Base-by-base conservation (phyloP, 2,329 filamentous ascomycete genomes). In the Colletotrichum paranaense region DNA sequence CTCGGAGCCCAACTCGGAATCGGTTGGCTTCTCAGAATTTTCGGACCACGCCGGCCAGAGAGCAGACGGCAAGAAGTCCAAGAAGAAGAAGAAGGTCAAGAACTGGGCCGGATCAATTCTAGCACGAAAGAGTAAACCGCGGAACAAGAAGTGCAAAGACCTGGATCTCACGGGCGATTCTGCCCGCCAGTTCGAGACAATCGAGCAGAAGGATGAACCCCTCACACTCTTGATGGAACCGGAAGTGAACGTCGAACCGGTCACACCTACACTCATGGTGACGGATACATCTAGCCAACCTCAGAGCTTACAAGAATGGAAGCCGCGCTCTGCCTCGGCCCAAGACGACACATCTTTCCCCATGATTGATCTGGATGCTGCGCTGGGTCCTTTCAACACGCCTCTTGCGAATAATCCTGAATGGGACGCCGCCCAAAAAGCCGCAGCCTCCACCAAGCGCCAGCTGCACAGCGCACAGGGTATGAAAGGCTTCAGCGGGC, bases 281-380 rank as follows among this genome's bases (percentile, higher is more conserved):
- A 87, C 86, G 0, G 84, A 84, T 53, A 82, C 84, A 12, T 79
- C 82, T 3, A 78, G 80, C 3, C 76, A 66, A 59, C 78, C 76
- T 64, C 76, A 78, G 9, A 75, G 80, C 46, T 72, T 78, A 38
- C 69, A 79, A 19, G 73, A 81, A 3, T 84, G 84, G 78, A 85
- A 84, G 56, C 82, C 85, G 76, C 72, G 81, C 52, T 82, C 73
- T 22, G 24, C 81, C 32, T 80, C 78, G 74, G 82, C 77, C 55
- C 82, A 81, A 2, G 87, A 90, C 9, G 90, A 92, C 59, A 81
- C 89, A 3, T 88, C 92, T 65, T 94, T 92, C 78, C 92, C 94
- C 8, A 93, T 98, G 81, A 97, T 99, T 75, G 97, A 99, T 81
- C 86, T 99, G 55, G 97, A 99, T 83, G 96, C 95, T 22, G 97